Evolutionary conservation across 148 eudicot genomes (phyloP), one percentile per base, ranked within the genome.

Genomic region (Nepenthes mirabilis): DNA sequence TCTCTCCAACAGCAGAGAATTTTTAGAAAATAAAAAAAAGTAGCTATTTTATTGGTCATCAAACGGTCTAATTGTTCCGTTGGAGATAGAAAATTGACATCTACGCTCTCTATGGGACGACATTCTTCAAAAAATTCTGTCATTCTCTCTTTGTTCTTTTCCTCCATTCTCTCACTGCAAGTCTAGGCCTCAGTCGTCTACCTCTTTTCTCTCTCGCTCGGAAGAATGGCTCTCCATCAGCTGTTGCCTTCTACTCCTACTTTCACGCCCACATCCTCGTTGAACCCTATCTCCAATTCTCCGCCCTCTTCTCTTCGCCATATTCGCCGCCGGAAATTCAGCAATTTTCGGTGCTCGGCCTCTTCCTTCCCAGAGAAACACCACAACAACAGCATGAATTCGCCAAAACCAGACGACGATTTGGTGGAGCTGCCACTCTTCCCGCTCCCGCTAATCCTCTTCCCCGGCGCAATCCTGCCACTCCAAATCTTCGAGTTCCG

Each of bases 401-500:
- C 23, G 23, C 23, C 23, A 23, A 23, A 23, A 23, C 23, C 23
- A 23, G 23, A 23, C 23, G 23, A 23, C 23, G 23, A 23, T 23
- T 23, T 23, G 23, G 80, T 82, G 7, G 88, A 90, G 65, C 89
- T 90, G 23, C 97, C 95, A 0, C 66, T 91, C 9, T 91, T 91
- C 52, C 95, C 97, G 1, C 79, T 91, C 49, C 97, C 97, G 0
- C 78, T 88, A 8, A 95, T 91, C 37, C 85, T 91, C 57, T 91
- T 91, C 77, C 97, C 97, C 33, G 90, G 90, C 52, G 91, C 93
- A 0, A 78, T 81, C 51, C 82, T 91, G 33, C 97, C 97, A 0
- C 35, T 91, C 0, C 95, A 91, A 34, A 91, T 91, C 67, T 91
- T 88, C 79, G 97, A 91, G 61, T 91, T 79, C 61, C 82, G 95